A percentile compares a stretch with the other conserved stretches of the same genome.
Conservation (phyloP, 495 filamentous ascomycete genomes). For the Xylaria intraflava region DNA sequence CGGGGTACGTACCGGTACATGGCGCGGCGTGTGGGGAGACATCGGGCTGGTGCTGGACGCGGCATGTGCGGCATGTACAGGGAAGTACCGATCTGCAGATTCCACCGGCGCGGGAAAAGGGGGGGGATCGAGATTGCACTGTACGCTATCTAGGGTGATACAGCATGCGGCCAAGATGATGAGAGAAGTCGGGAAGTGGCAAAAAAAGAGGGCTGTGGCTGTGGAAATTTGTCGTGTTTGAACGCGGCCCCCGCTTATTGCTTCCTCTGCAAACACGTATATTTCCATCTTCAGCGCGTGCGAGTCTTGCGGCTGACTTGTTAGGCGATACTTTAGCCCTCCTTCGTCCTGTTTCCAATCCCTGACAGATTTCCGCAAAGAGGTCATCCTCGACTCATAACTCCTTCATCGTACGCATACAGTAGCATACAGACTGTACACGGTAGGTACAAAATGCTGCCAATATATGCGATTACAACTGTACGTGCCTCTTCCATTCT, state of each 20-base stretch:
- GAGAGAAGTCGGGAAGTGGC: conserved; percentile 6
- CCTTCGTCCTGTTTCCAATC: background rate
- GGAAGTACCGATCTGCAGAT: background rate
- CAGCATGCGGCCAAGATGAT: background rate
- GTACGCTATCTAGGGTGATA: background rate
- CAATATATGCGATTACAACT: too few relatives aligned
- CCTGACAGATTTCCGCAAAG: background rate
- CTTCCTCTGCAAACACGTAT: background rate
- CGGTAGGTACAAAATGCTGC: too few relatives aligned
- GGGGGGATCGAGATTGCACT: background rate
- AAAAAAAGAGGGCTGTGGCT: conserved; percentile 13
- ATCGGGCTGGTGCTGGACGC: too few relatives aligned
- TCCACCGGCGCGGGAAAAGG: background rate
- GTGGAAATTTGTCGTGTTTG: conserved; percentile 8
- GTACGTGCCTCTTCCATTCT: too few relatives aligned
- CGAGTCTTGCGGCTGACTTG: too few relatives aligned
- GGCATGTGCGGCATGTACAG: background rate
- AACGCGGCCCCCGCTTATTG: background rate
- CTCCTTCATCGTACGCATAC: too few relatives aligned
- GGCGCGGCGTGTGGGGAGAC: too few relatives aligned
- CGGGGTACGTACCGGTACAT: background rate
- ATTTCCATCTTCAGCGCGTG: too few relatives aligned
- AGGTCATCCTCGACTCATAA: background rate
- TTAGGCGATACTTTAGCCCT: too few relatives aligned
- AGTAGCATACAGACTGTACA: too few relatives aligned